A percentile compares a stretch with the other conserved stretches of the same genome.
Conservation (phyloP, 495 filamentous ascomycete species). For the Penicillium lagena region DNA sequence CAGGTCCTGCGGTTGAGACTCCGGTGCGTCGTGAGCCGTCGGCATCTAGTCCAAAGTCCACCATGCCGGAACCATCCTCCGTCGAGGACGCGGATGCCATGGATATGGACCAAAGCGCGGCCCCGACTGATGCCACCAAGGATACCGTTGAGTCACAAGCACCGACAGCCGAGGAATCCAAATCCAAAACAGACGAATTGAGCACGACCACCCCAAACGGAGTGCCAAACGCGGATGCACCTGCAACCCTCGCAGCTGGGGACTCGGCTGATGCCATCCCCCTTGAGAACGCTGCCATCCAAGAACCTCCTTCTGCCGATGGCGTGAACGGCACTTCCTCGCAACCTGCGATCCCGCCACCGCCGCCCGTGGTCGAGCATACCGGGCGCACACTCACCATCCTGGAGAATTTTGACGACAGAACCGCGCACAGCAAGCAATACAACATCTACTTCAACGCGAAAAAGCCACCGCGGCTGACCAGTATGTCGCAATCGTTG, state of each 20-base stretch:
- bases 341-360: constrained; percentile 18
- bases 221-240: background rate
- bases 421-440: constrained; percentile 42
- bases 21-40: constrained; percentile 1
- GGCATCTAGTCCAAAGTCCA: background rate
- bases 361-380: constrained; percentile 40
- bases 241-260: constrained; percentile 1
- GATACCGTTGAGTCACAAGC: background rate
- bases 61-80: background rate
- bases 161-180: background rate
- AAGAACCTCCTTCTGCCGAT: constrained; percentile 4
- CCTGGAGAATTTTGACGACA: constrained; percentile 50
- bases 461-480: constrained; percentile 40
- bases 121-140: background rate
- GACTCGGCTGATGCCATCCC: constrained; percentile 6
- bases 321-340: constrained; percentile 4
- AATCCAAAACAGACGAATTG: constrained; percentile 1
- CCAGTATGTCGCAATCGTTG: constrained; percentile 32
- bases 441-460: constrained; percentile 47
- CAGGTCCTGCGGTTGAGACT: constrained; percentile 8
- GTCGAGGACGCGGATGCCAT: constrained; percentile 2
- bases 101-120: constrained; percentile 6
- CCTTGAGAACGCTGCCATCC: constrained; percentile 9
- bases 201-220: background rate
- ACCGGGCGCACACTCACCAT: constrained; percentile 46